phyloP scores from a whole-genome alignment of 352 stramenopile species.

The Pseudoperonospora humuli region DNA sequence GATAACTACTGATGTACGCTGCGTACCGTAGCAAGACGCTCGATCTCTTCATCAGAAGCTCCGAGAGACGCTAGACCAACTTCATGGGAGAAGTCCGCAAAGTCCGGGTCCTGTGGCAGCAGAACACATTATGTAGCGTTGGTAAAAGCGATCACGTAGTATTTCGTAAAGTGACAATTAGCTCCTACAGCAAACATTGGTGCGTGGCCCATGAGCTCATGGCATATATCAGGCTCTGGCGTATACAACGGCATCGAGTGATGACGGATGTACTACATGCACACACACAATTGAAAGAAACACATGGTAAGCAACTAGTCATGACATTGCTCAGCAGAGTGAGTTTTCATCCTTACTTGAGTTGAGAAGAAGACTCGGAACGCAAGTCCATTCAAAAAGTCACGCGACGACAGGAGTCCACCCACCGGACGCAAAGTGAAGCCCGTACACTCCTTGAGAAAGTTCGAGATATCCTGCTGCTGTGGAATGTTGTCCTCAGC shows the following conservation, averaged over 20 bases:
- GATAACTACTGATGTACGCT: background rate
- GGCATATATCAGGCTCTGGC: conserved; percentile 97
- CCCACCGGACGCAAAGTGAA: conserved; percentile 90
- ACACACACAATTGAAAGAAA: background rate
- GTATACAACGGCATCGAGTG: conserved; percentile 95
- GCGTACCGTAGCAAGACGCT: conserved; percentile 82
- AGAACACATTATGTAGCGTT: background rate
- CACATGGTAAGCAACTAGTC: background rate
- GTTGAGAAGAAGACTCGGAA: conserved; percentile 99
- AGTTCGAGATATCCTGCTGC: conserved; percentile 91
- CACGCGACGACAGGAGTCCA: conserved; percentile 92
- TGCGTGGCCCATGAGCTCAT: conserved; percentile 94
- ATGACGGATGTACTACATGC: conserved; percentile 89
- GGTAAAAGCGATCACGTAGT: background rate
- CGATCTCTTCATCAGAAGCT: conserved; percentile 93
- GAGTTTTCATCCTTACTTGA: conserved; percentile 36
- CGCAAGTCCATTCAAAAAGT: conserved; percentile 96
- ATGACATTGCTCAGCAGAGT: background rate
- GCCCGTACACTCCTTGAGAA: conserved; percentile 89
- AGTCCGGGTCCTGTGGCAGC: conserved; percentile 85
- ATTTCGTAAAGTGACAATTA: background rate
- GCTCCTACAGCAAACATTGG: conserved; percentile 91
- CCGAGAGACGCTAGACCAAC: conserved; percentile 94
- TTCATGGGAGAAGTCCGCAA: conserved; percentile 96
- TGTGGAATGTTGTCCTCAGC: conserved; percentile 92